Evolutionary conservation across 805 yeast genomes (phyloP).

Genomic region (Pichia insulana): DNA sequence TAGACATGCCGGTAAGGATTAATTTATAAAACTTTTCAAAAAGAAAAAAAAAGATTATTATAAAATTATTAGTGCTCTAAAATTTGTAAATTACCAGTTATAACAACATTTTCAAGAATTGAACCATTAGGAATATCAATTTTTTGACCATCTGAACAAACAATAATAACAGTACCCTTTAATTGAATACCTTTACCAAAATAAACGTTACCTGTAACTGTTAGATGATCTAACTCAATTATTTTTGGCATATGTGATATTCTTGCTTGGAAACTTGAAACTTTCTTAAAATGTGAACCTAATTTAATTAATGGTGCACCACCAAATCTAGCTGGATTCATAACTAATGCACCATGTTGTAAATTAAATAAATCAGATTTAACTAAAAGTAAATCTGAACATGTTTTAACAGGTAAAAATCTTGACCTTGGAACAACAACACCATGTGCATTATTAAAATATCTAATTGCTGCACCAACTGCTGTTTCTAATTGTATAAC

Average conservation of each 20-base stretch:
- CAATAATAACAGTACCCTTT: conserved; percentile 96
- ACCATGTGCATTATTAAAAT: conserved; percentile 92
- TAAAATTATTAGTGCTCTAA: conserved; percentile 59
- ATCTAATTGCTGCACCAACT: conserved; percentile 97
- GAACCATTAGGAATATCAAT: conserved; percentile 97
- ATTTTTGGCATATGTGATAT: conserved; percentile 94
- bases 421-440: conserved; percentile 97
- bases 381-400: conserved; percentile 88
- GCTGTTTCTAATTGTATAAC: conserved; percentile 97
- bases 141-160: conserved; percentile 92
- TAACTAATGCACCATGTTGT: conserved; percentile 82
- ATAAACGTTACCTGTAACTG: conserved; percentile 92
- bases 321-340: conserved; percentile 80
- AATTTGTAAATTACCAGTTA: conserved; percentile 92
- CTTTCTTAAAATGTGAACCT: conserved; percentile 96
- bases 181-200: conserved; percentile 85
- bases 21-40: too few relatives aligned
- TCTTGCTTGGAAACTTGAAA: conserved; percentile 79
- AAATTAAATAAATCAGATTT: conserved; percentile 89
- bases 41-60: too few relatives aligned
- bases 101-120: conserved; percentile 89
- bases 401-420: conserved; percentile 96
- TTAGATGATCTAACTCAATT: conserved; percentile 92
- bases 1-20: conserved; percentile 6
- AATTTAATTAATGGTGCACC: conserved; percentile 92